Conservation (phyloP, 768 basidiomycete genomes). For the Lentinula detonsa region DNA sequence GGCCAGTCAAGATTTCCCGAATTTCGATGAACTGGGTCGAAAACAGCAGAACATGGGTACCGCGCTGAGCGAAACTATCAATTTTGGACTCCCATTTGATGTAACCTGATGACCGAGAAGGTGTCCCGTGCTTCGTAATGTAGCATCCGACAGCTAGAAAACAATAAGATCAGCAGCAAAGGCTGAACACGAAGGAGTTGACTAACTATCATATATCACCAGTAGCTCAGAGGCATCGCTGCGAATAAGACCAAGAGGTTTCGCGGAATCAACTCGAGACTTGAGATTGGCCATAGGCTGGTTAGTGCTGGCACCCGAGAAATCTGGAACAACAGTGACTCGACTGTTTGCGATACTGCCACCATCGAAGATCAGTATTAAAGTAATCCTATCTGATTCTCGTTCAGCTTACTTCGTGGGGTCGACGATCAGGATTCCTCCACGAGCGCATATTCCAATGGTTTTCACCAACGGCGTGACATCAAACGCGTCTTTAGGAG, state of each 20-base stretch:
- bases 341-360: constrained; percentile 34
- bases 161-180: constrained; percentile 1
- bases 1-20: constrained; percentile 54
- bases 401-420: constrained; percentile 52
- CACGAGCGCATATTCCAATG: constrained; percentile 59
- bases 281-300: constrained; percentile 48
- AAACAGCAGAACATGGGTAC: constrained; percentile 64
- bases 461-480: constrained; percentile 56
- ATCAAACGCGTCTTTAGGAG: constrained; percentile 66
- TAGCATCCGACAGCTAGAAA: constrained; percentile 67
- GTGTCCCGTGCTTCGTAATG: constrained; percentile 63
- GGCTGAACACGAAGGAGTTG: background rate
- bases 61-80: constrained; percentile 52
- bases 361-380: background rate
- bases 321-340: constrained; percentile 54
- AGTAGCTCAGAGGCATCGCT: constrained; percentile 51
- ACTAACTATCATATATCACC: constrained; percentile 70
- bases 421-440: constrained; percentile 60
- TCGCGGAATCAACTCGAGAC: constrained; percentile 46
- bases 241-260: constrained; percentile 63
- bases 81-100: constrained; percentile 79
- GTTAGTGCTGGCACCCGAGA: constrained; percentile 33
- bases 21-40: constrained; percentile 74
- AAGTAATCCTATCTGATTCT: background rate
- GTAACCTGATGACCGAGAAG: constrained; percentile 53